Evolutionary conservation across 2,329 filamentous ascomycete genomes (phyloP), one percentile per base, ranked within the genome.

Genomic region (Cytospora paraplurivora): DNA sequence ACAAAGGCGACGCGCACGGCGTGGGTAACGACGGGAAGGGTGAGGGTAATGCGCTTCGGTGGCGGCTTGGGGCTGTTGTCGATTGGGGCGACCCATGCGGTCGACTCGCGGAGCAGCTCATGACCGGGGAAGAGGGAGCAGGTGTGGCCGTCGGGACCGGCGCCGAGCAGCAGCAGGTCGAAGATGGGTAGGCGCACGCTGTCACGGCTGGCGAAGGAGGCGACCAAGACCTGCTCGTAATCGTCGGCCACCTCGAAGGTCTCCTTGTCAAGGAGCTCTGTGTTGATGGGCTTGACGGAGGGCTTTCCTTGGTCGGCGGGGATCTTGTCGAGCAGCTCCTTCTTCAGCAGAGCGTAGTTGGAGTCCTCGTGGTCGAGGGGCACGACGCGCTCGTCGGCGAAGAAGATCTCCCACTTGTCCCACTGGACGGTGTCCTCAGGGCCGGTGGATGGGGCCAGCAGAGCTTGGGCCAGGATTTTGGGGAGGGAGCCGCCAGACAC

Each of bases 51-150:
- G 71, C 95, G 88, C 78, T 87, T 89, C 53, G 92, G 85, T 53
- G 95, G 95, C 47, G 94, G 94, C 84, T 99, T 99, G 57, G 95
- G 95, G 51, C 92, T 96, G 80, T 98, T 92, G 72, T 90, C 88
- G 73, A 97, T 96, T 53, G 92, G 86, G 15, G 93, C 89, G 51
- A 98, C 92, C 95, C 95, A 99, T 60, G 94, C 92, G 71, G 88
- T 89, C 41, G 86, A 86, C 80, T 98, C 94, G 68, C 93, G 88
- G 69, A 98, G 84, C 60, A 98, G 84, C 64, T 89, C 85, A 74
- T 97, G 94, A 62, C 89, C 90, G 6, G 95, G 95, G 82, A 99
- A 99, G 59, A 99, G 82, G 71, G 90, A 95, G 87, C 95, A 98
- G 38, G 95, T 98, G 80, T 99, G 95, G 59, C 95, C 95, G 76